A percentile compares a stretch with the other conserved stretches of the same genome.
Conservation (phyloP, 345 rosid species). For the Arabis hirsuta region DNA sequence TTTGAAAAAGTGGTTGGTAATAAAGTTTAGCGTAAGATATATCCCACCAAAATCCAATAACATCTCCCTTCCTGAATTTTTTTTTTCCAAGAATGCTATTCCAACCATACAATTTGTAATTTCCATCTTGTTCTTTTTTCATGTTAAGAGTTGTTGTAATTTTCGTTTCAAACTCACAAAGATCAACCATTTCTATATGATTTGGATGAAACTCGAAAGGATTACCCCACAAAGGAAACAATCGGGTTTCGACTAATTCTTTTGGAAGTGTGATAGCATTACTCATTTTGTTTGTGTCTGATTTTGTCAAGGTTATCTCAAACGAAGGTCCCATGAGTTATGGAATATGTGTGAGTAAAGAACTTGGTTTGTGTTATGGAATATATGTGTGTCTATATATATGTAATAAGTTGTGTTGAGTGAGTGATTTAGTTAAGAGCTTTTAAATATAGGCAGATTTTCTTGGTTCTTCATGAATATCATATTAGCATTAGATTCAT, state of each 20-base stretch:
- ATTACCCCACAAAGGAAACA: neutral
- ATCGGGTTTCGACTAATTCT: neutral
- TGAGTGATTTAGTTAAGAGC: slow-evolving; percentile 8
- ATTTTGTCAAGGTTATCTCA: neutral
- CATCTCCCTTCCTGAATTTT: neutral
- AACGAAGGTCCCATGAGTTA: neutral
- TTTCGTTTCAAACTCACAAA: neutral
- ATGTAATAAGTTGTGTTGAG: neutral
- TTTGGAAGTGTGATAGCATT: neutral
- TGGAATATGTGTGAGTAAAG: neutral
- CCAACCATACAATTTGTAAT: neutral
- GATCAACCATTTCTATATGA: neutral
- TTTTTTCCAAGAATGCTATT: neutral
- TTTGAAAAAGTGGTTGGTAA: neutral
- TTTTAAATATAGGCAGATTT: neutral
- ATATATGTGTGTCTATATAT: too few relatives aligned
- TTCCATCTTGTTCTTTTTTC: neutral
- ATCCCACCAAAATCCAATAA: slow-evolving; percentile 18
- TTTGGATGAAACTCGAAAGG: too few relatives aligned
- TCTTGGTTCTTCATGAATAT: neutral
- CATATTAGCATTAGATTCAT: neutral
- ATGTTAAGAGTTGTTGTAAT: neutral
- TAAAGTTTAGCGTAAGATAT: neutral
- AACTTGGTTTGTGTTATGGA: too few relatives aligned
- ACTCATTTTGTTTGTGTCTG: neutral